Percentiles rank a stretch among this genome's conserved stretches.
phyloP scores from a whole-genome alignment of 441 rosid genomes.

The Populus hybrid region DNA sequence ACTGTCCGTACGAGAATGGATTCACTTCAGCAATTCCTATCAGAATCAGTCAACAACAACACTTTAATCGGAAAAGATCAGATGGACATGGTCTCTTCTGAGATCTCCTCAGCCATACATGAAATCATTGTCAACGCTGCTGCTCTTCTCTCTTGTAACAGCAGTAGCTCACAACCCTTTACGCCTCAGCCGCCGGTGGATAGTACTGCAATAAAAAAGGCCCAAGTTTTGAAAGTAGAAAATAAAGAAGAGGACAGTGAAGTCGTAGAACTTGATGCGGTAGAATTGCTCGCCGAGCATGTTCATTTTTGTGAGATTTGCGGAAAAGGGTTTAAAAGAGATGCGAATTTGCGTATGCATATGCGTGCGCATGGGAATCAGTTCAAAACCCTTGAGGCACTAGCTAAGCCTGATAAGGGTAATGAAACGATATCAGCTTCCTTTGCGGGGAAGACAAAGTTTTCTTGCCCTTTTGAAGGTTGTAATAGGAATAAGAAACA shows the following conservation, averaged over 20 bases:
- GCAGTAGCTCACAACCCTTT: neutral
- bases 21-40: slow-evolving; percentile 47
- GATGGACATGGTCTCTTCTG: slow-evolving; percentile 56
- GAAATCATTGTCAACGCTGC: slow-evolving; percentile 59
- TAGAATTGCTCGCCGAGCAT: slow-evolving; percentile 62
- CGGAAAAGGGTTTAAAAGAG: slow-evolving; percentile 74
- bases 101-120: slow-evolving; percentile 58
- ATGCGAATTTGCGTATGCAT: slow-evolving; percentile 72
- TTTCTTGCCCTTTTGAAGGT: slow-evolving; percentile 64
- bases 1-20: slow-evolving; percentile 49
- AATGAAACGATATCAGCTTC: neutral
- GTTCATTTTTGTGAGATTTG: slow-evolving; percentile 66
- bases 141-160: slow-evolving; percentile 40
- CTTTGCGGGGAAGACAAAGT: slow-evolving; percentile 22
- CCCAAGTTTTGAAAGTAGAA: slow-evolving; percentile 10
- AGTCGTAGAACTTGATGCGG: slow-evolving; percentile 55
- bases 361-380: slow-evolving; percentile 76
- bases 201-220: neutral
- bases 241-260: slow-evolving; percentile 28
- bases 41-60: slow-evolving; percentile 45
- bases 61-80: slow-evolving; percentile 37
- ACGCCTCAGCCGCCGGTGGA: neutral
- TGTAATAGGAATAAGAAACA: slow-evolving; percentile 58
- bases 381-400: slow-evolving; percentile 58
- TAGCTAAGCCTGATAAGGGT: slow-evolving; percentile 40